Conservation (phyloP, 1,284 basidiomycete genomes). For the Fomes fomentarius region DNA sequence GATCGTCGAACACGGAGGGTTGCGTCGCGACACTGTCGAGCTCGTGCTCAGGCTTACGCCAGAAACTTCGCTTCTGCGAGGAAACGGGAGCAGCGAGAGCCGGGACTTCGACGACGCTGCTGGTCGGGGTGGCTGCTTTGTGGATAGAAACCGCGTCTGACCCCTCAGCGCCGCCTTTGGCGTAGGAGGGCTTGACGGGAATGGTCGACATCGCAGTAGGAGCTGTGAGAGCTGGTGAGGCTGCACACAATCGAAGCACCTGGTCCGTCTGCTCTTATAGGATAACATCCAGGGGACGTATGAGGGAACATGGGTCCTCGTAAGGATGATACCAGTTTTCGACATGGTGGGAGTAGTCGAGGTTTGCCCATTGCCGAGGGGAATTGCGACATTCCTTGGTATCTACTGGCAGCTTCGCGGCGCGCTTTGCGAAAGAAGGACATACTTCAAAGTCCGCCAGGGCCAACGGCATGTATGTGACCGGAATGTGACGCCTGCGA, state of each 20-base stretch:
- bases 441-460: no score
- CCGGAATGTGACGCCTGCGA: no score
- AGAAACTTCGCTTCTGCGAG: slow-evolving; percentile 25
- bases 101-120: slow-evolving; percentile 27
- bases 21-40: slow-evolving; percentile 38
- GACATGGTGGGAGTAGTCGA: slow-evolving; percentile 20
- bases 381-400: no score
- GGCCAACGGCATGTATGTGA: no score
- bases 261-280: slow-evolving; percentile 20
- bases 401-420: no score
- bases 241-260: slow-evolving; percentile 10
- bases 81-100: slow-evolving; percentile 31
- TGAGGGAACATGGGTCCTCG: not conserved
- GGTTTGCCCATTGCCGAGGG: no score
- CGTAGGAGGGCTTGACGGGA: slow-evolving; percentile 16
- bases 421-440: no score
- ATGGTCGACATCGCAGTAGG: slow-evolving; percentile 28
- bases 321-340: slow-evolving; percentile 21
- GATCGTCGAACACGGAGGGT: slow-evolving; percentile 47
- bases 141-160: slow-evolving; percentile 22
- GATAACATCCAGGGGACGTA: slow-evolving; percentile 4
- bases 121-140: slow-evolving; percentile 24
- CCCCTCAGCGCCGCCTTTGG: slow-evolving; percentile 5
- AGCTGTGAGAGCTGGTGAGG: slow-evolving; percentile 16
- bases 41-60: slow-evolving; percentile 28